Conservation (phyloP, 2,329 filamentous ascomycete genomes). For the Mycosphaerella sp. region DNA sequence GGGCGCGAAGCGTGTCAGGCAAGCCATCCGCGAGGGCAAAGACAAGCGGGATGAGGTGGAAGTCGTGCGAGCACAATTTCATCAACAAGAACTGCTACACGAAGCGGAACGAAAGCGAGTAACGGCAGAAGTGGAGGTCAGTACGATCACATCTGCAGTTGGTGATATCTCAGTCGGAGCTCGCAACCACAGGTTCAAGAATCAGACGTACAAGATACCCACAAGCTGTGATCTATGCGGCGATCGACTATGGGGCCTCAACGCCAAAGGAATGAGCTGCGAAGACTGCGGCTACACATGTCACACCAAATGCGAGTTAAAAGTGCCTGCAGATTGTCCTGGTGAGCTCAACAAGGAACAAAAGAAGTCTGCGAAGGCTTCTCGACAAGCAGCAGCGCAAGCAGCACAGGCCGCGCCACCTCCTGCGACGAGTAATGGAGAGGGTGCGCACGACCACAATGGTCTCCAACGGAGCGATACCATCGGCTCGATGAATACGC, state of each 20-base stretch:
- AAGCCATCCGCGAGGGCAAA: constrained; percentile 70
- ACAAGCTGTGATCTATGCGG: constrained; percentile 97
- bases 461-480: constrained; percentile 73
- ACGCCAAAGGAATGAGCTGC: constrained; percentile 94
- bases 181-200: constrained; percentile 94
- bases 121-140: constrained; percentile 86
- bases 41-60: constrained; percentile 87
- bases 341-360: constrained; percentile 92
- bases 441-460: constrained; percentile 43
- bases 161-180: constrained; percentile 89
- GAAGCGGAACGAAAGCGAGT: constrained; percentile 75
- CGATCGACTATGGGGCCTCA: constrained; percentile 93
- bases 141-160: constrained; percentile 83
- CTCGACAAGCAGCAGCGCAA: constrained; percentile 74
- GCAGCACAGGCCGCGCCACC: constrained; percentile 33
- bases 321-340: constrained; percentile 91
- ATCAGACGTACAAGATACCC: constrained; percentile 98
- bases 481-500: constrained; percentile 66
- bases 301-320: constrained; percentile 98
- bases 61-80: constrained; percentile 74
- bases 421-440: constrained; percentile 22
- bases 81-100: constrained; percentile 76
- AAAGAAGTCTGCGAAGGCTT: constrained; percentile 83
- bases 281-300: constrained; percentile 96
- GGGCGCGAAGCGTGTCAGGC: constrained; percentile 62